Conservation (phyloP, 1,284 basidiomycete genomes). For the Austroboletus niveus region DNA sequence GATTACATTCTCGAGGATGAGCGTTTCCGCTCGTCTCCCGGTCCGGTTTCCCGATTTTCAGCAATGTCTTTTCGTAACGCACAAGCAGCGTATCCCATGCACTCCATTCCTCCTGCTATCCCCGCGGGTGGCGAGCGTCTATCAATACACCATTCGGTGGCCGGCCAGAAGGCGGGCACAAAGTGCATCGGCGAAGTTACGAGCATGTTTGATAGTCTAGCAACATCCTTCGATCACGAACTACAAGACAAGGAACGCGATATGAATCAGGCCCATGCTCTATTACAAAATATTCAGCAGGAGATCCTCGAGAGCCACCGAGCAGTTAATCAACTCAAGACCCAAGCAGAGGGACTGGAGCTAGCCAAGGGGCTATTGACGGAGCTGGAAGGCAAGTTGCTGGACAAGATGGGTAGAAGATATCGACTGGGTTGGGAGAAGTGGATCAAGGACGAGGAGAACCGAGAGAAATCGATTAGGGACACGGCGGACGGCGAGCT, state of each 20-base stretch:
- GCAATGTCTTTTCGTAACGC: constrained; percentile 69
- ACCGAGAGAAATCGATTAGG: constrained; percentile 64
- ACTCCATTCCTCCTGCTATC: constrained; percentile 42
- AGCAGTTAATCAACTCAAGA: constrained; percentile 67
- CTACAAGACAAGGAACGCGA: constrained; percentile 91
- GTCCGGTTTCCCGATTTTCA: constrained; percentile 61
- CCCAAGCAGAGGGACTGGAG: constrained; percentile 69
- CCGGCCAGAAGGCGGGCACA: constrained; percentile 86
- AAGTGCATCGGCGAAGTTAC: constrained; percentile 84
- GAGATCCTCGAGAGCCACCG: constrained; percentile 91
- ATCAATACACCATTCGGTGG: constrained; percentile 82
- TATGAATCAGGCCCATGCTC: constrained; percentile 84
- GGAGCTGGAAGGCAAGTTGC: constrained; percentile 66
- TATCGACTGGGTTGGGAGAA: constrained; percentile 89
- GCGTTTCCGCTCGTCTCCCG: constrained; percentile 90
- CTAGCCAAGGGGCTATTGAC: constrained; percentile 59
- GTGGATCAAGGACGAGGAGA: constrained; percentile 86
- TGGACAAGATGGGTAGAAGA: constrained; percentile 74
- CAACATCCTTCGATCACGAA: constrained; percentile 92
- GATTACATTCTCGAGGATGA: constrained; percentile 99
- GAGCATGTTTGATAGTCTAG: constrained; percentile 85
- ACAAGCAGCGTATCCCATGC: constrained; percentile 43
- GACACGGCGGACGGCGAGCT: constrained; percentile 56
- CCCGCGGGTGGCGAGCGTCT: constrained; percentile 54
- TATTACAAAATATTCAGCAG: constrained; percentile 85